Percentiles rank a stretch among this genome's conserved stretches.
Evolutionary conservation across 129 eudicot species (phyloP).

Genomic region (Lactuca sativa): DNA sequence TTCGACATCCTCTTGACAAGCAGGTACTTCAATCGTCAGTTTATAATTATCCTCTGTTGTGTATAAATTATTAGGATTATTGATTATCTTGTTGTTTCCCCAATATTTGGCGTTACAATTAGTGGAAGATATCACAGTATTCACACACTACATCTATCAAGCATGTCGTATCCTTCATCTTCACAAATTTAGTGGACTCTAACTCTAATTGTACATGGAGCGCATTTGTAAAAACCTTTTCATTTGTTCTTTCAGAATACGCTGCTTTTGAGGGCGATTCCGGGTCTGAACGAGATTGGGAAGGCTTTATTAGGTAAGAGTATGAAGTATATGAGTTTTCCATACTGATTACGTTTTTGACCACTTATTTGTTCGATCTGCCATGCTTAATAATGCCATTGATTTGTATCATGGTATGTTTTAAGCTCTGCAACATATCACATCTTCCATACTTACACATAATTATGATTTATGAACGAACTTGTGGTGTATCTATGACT

Average conservation of each 20-base stretch:
- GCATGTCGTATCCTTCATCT: conserved; percentile 1
- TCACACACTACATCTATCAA: neutral
- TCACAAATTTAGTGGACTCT: neutral
- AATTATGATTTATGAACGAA: no score
- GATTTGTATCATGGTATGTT: neutral
- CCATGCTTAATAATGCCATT: conserved; percentile 5
- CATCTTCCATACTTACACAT: neutral
- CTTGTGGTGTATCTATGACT: conserved; percentile 5
- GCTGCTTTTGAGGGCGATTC: conserved; percentile 86
- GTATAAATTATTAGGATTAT: neutral
- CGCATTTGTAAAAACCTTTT: neutral
- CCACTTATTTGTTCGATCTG: neutral
- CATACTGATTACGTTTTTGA: neutral
- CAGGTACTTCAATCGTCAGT: conserved; percentile 42
- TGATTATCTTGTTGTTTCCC: neutral
- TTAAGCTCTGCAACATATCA: no score
- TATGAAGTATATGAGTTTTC: neutral
- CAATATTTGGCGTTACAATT: neutral
- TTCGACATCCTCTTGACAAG: conserved; percentile 94
- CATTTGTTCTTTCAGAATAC: conserved; percentile 58
- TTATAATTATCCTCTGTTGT: neutral
- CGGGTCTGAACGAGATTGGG: conserved; percentile 83
- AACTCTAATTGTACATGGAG: neutral
- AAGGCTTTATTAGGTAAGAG: conserved; percentile 75
- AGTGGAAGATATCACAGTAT: neutral